These are phyloP conservation scores for Aegilops sharonensis DNA, from an alignment of 176 grass and related monocot species.

Conservation along the genomic window DNA sequence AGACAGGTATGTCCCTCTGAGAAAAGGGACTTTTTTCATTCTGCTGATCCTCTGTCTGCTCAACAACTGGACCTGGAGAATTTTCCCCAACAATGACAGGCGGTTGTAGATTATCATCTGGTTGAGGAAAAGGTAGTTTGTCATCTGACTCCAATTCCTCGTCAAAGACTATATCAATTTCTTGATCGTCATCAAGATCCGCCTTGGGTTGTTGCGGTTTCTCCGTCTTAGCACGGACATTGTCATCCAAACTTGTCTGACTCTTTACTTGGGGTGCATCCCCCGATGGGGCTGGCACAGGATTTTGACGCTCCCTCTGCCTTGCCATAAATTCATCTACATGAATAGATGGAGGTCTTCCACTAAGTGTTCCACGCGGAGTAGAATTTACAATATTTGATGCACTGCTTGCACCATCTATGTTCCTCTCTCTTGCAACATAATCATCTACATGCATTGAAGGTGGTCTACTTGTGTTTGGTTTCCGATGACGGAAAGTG, in stretches of 20 bases:
- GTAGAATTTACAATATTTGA: slow-evolving; percentile 76
- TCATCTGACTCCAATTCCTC: slow-evolving; percentile 93
- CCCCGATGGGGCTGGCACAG: slow-evolving; percentile 40
- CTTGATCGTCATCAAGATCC: slow-evolving; percentile 87
- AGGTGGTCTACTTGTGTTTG: slow-evolving; percentile 96
- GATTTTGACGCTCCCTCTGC: slow-evolving; percentile 82
- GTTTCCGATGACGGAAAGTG: slow-evolving; percentile 92
- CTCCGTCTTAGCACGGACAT: slow-evolving; percentile 48
- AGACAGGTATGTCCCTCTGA: slow-evolving; percentile 13
- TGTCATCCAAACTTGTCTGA: slow-evolving; percentile 49
- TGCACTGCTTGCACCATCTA: slow-evolving; percentile 87
- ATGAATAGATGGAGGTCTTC: slow-evolving; percentile 97
- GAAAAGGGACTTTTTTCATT: slow-evolving; percentile 51
- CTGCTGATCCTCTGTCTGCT: slow-evolving; percentile 50
- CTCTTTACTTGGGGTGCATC: slow-evolving; percentile 61
- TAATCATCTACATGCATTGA: slow-evolving; percentile 99
- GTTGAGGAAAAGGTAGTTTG: slow-evolving; percentile 82
- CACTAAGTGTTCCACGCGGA: slow-evolving; percentile 62
- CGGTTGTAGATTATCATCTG: slow-evolving; percentile 77
- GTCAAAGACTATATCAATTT: slow-evolving; percentile 90
- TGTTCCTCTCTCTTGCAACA: slow-evolving; percentile 97
- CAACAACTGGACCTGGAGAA: slow-evolving; percentile 62
- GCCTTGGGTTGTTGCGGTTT: slow-evolving; percentile 54
- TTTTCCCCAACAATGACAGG: slow-evolving; percentile 81
- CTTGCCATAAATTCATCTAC: slow-evolving; percentile 99